These are phyloP conservation scores for Fusarium tanahbumbuense DNA, from an alignment of 2,329 filamentous ascomycete genomes.

Conservation along the genomic window DNA sequence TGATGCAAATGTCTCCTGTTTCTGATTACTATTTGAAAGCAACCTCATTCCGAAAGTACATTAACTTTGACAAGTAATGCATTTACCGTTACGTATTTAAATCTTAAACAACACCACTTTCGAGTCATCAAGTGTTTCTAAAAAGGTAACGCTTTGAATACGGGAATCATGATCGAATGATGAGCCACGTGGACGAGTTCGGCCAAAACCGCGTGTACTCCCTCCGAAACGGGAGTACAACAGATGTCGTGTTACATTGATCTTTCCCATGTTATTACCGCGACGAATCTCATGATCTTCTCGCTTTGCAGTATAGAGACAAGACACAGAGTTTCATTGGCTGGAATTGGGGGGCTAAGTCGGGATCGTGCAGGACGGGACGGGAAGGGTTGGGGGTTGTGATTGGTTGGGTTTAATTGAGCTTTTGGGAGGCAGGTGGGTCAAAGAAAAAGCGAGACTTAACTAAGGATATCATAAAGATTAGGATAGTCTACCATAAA, in stretches of 20 bases:
- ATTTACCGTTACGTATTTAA: slow-evolving; percentile 2
- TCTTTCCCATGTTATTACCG: slow-evolving; percentile 27
- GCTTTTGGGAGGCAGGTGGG: too few relatives aligned
- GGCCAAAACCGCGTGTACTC: slow-evolving; percentile 20
- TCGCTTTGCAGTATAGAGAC: slow-evolving; percentile 21
- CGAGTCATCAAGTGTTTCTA: slow-evolving; percentile 13
- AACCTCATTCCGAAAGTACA: not conserved
- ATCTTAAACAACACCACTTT: slow-evolving; percentile 22
- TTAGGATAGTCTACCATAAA: too few relatives aligned
- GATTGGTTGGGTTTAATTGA: not conserved
- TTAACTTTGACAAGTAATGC: not conserved
- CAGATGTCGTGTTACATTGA: slow-evolving; percentile 4
- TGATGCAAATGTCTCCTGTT: slow-evolving; percentile 11
- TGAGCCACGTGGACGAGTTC: slow-evolving; percentile 28
- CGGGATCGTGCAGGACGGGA: slow-evolving; percentile 29
- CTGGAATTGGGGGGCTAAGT: not conserved
- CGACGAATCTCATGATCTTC: slow-evolving; percentile 14
- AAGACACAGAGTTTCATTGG: slow-evolving; percentile 1
- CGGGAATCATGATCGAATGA: slow-evolving; percentile 24
- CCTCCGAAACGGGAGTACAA: not conserved
- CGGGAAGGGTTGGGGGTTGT: slow-evolving; percentile 2
- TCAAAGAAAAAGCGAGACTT: too few relatives aligned
- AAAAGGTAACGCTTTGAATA: slow-evolving; percentile 1
- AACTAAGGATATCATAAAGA: too few relatives aligned
- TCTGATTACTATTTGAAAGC: not conserved